Conservation (phyloP, 2,329 filamentous ascomycete genomes). For the Chalaropsis thielavioides region DNA sequence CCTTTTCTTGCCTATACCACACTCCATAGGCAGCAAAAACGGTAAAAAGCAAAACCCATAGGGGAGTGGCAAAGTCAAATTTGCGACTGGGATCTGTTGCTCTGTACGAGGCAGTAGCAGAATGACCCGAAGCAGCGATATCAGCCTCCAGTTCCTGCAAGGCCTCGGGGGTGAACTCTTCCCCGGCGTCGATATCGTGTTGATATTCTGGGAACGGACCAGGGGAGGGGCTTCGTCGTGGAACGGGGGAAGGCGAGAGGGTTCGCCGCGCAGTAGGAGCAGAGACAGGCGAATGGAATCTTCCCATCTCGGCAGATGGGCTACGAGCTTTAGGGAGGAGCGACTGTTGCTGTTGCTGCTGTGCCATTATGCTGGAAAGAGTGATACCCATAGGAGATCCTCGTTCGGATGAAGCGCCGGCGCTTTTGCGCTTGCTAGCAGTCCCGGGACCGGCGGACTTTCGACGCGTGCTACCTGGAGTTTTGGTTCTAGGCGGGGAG, state of each 20-base stretch:
- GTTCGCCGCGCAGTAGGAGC: slow-evolving; percentile 11
- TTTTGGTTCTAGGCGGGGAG: slow-evolving; percentile 42
- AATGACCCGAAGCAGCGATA: slow-evolving; percentile 41
- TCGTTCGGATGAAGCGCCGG: slow-evolving; percentile 26
- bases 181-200: slow-evolving; percentile 48
- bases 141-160: slow-evolving; percentile 66
- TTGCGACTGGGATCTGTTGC: slow-evolving; percentile 28
- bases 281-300: slow-evolving; percentile 9
- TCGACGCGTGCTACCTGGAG: slow-evolving; percentile 33
- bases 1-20: slow-evolving; percentile 88
- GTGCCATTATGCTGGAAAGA: slow-evolving; percentile 18
- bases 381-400: slow-evolving; percentile 12
- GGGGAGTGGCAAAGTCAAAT: slow-evolving; percentile 44
- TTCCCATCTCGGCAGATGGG: not conserved
- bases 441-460: slow-evolving; percentile 32
- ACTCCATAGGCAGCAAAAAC: slow-evolving; percentile 57
- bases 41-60: slow-evolving; percentile 56
- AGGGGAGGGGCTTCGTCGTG: slow-evolving; percentile 15
- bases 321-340: slow-evolving; percentile 6
- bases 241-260: slow-evolving; percentile 16
- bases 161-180: slow-evolving; percentile 90
- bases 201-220: slow-evolving; percentile 17
- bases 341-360: slow-evolving; percentile 8
- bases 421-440: slow-evolving; percentile 27
- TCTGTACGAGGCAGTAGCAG: slow-evolving; percentile 31